Evolutionary conservation across 805 yeast species (phyloP).

Genomic region (Wickerhamomyces xylosicus): DNA sequence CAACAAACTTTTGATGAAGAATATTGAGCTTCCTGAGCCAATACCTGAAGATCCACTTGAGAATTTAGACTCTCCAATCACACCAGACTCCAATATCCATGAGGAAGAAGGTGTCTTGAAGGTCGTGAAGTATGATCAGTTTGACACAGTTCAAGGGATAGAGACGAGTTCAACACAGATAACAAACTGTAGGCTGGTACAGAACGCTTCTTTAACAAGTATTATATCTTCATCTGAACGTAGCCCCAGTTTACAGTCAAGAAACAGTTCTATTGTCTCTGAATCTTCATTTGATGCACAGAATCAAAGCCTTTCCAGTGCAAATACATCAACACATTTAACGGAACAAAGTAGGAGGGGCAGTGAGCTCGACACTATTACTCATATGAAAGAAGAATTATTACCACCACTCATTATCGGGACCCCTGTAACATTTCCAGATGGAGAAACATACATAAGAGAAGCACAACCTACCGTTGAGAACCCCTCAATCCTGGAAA

Average conservation of each 20-base stretch:
- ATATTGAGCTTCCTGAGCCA: not conserved
- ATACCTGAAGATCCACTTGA: not conserved
- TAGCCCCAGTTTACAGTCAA: too few relatives aligned
- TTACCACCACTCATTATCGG: not conserved
- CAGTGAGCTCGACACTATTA: not conserved
- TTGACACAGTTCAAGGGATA: not conserved
- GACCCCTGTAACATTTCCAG: not conserved
- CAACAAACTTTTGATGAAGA: not conserved
- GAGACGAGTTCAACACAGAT: not conserved
- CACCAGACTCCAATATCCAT: not conserved
- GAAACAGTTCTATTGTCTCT: too few relatives aligned
- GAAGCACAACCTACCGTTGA: not conserved
- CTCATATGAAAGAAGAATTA: too few relatives aligned
- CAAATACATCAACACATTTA: too few relatives aligned
- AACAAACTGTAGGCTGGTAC: not conserved
- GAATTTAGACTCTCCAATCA: not conserved
- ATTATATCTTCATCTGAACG: not conserved
- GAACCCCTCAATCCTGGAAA: not conserved
- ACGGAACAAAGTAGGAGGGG: too few relatives aligned
- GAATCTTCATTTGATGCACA: not conserved
- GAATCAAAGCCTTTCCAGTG: not conserved
- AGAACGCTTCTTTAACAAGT: not conserved
- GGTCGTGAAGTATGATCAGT: not conserved
- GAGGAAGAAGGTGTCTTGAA: not conserved
- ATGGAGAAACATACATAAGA: not conserved